Evolutionary conservation across 2,329 filamentous ascomycete genomes (phyloP).

Genomic region (Coniochaeta sp.): DNA sequence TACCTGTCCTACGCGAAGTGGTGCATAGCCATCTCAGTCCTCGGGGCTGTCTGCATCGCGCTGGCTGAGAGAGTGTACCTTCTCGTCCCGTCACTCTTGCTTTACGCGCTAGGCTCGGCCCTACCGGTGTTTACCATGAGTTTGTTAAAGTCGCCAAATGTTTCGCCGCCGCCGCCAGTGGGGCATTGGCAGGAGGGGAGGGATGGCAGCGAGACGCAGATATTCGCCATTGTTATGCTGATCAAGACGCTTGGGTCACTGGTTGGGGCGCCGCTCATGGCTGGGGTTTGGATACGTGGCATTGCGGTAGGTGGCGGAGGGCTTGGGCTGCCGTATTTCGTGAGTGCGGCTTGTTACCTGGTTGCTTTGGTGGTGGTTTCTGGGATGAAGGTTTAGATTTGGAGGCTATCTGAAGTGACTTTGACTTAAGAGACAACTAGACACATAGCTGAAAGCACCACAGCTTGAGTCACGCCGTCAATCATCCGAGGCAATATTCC

Average conservation of each 20-base stretch:
- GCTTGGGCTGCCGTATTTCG: conserved; percentile 31
- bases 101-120: conserved; percentile 41
- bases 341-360: conserved; percentile 29
- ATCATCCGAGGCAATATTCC: too few species aligned
- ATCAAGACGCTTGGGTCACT: conserved; percentile 39
- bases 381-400: conserved; percentile 1
- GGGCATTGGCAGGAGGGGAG: background rate
- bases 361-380: conserved; percentile 18
- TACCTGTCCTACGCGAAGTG: conserved; percentile 26
- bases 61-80: conserved; percentile 28
- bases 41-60: conserved; percentile 35
- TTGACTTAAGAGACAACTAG: too few species aligned
- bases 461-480: too few species aligned
- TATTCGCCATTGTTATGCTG: conserved; percentile 45
- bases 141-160: conserved; percentile 34
- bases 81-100: conserved; percentile 32
- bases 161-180: conserved; percentile 16
- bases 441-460: too few species aligned
- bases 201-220: conserved; percentile 20
- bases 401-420: background rate
- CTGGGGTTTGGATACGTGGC: conserved; percentile 36
- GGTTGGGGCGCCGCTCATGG: conserved; percentile 39
- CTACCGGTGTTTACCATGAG: conserved; percentile 42
- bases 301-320: conserved; percentile 26
- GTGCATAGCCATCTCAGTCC: conserved; percentile 28